phyloP scores from a whole-genome alignment of 2,329 filamentous ascomycete genomes.

The Thermothelomyces thermophilus region DNA sequence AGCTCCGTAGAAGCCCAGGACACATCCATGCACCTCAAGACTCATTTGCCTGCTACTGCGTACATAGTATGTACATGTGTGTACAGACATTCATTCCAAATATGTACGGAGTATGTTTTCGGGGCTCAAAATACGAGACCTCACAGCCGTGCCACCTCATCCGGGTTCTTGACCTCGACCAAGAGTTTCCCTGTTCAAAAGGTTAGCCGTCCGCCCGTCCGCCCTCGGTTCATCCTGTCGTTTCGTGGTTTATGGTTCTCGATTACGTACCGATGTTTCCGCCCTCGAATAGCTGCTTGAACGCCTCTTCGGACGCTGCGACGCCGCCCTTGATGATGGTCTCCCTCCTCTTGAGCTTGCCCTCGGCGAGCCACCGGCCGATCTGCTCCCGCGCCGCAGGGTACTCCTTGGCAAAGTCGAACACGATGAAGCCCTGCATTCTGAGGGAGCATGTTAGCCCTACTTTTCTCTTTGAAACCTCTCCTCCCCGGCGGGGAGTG shows the following conservation, averaged over 20 bases:
- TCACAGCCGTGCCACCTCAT: constrained; percentile 16
- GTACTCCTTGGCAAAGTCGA: constrained; percentile 58
- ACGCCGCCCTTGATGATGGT: constrained; percentile 66
- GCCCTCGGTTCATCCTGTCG: too few relatives aligned
- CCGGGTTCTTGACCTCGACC: constrained; percentile 24
- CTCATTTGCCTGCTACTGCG: too few relatives aligned
- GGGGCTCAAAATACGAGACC: too few relatives aligned
- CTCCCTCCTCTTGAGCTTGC: constrained; percentile 65
- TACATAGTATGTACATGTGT: too few relatives aligned
- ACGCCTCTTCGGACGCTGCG: constrained; percentile 53
- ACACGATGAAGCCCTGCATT: constrained; percentile 68
- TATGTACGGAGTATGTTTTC: too few relatives aligned
- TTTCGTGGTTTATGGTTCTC: neutral
- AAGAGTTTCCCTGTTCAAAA: constrained; percentile 21
- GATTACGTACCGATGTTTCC: constrained; percentile 53
- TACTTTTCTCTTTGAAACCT: too few relatives aligned
- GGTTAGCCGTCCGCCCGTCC: neutral
- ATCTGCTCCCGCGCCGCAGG: constrained; percentile 53
- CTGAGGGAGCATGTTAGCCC: constrained; percentile 6
- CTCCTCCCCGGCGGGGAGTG: too few relatives aligned
- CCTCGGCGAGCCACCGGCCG: constrained; percentile 61
- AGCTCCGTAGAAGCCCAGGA: too few relatives aligned
- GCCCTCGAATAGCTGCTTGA: constrained; percentile 60
- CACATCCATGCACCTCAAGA: too few relatives aligned
- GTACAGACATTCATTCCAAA: too few relatives aligned